Evolutionary conservation across 768 basidiomycete species (phyloP).

Genomic region (Nidula microcarpa): DNA sequence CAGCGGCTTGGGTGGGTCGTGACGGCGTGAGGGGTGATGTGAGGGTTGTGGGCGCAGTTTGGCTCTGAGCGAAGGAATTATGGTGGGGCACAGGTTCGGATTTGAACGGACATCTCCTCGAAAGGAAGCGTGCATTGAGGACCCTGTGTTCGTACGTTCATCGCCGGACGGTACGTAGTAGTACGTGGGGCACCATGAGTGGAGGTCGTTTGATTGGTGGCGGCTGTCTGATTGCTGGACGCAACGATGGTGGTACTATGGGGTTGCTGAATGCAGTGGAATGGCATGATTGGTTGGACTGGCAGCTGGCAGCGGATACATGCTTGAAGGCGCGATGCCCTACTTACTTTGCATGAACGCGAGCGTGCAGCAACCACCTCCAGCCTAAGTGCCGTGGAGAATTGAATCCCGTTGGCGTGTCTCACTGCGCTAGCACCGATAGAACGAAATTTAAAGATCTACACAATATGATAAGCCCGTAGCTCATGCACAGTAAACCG

Average conservation of each 20-base stretch:
- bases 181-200: conserved; percentile 11
- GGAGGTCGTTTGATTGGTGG: conserved; percentile 6
- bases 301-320: too few relatives aligned
- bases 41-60: too few relatives aligned
- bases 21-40: too few relatives aligned
- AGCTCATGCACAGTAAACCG: not conserved
- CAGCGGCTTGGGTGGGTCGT: conserved; percentile 7
- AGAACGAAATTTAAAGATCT: conserved; percentile 72
- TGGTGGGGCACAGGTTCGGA: too few relatives aligned
- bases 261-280: not conserved
- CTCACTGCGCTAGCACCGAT: conserved; percentile 47
- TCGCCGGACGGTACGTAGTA: conserved; percentile 14
- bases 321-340: too few relatives aligned
- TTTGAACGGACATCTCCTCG: too few relatives aligned
- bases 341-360: conserved; percentile 74
- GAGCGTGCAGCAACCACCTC: conserved; percentile 59
- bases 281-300: not conserved
- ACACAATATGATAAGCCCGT: not conserved
- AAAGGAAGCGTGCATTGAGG: not conserved
- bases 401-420: conserved; percentile 66
- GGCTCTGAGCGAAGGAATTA: too few relatives aligned
- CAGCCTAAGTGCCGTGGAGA: conserved; percentile 72
- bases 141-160: conserved; percentile 1
- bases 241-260: conserved; percentile 12
- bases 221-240: conserved; percentile 7